Base-by-base conservation (phyloP, 1,139 yeast genomes). In the Torulaspora globosa region DNA sequence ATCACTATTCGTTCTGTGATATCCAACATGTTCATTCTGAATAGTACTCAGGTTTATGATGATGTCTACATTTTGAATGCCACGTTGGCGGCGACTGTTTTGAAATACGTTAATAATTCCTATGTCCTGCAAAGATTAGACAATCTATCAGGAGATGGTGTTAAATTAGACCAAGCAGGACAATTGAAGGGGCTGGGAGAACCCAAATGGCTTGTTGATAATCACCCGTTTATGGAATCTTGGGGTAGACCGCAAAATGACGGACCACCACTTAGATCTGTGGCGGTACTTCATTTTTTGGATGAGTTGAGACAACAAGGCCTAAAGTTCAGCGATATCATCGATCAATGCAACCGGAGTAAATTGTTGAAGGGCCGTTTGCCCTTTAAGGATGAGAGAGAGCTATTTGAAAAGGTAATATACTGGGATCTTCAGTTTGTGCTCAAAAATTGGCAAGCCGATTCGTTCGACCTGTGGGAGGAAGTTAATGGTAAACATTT, bases 191-290 rank as follows among this genome's bases (percentile, higher is more conserved):
- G 89, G 2, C 71, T 90, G 30, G 97, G 97, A 1, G 97, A 90
- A 62, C 97, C 97, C 3, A 90, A 90, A 63, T 89, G 84, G 59
- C 65, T 75, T 60, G 79, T 81, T 2, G 76, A 87, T 61, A 82
- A 84, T 24, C 60, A 77, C 0, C 72, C 84, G 1, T 90, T 84
- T 57, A 63, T 67, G 12, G 80, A 71, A 2, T 63, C 70, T 33
- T 90, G 97, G 98, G 97, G 97, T 1, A 74, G 98, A 56, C 98
- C 98, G 0, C 98, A 90, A 66, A 76, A 88, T 51, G 98, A 92
- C 65, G 97, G 97, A 0, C 97, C 97, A 0, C 94, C 95, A 0
- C 72, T 90, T 48, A 74, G 97, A 54, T 75, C 82, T 3, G 73
- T 82, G 42, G 74, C 96, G 1, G 73, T 84, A 26, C 66, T 78